These are phyloP conservation scores for Candida dajiaensis DNA, from an alignment of 805 yeast species.

Conservation along the genomic window DNA sequence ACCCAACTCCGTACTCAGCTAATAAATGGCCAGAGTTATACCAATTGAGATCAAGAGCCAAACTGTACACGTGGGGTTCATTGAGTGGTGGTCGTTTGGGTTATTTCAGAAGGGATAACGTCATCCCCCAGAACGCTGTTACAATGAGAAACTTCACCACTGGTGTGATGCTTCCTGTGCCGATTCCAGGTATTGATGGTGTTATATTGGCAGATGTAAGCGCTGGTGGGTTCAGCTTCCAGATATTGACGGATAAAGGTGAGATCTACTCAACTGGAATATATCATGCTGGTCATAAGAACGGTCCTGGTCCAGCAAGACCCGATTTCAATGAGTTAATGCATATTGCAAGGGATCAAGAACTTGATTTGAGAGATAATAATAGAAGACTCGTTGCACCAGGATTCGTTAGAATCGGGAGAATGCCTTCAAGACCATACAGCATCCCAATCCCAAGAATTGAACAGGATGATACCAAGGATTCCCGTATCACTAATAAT, in stretches of 20 bases:
- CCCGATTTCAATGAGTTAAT: conserved; percentile 26
- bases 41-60: conserved; percentile 32
- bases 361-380: background rate
- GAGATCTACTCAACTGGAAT: conserved; percentile 43
- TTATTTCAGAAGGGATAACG: conserved; percentile 22
- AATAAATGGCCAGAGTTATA: conserved; percentile 48
- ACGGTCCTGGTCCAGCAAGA: conserved; percentile 35
- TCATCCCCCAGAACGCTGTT: background rate
- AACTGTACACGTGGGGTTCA: conserved; percentile 48
- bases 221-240: conserved; percentile 63
- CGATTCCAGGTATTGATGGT: conserved; percentile 30
- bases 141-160: conserved; percentile 17
- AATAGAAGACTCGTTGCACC: background rate
- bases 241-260: conserved; percentile 51
- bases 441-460: background rate
- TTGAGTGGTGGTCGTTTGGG: conserved; percentile 43
- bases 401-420: conserved; percentile 3
- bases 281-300: conserved; percentile 33
- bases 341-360: conserved; percentile 9
- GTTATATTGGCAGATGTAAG: conserved; percentile 40
- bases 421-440: background rate
- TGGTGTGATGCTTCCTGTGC: conserved; percentile 27
- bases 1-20: conserved; percentile 35
- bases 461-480: background rate
- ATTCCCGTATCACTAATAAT: background rate